phyloP scores from a whole-genome alignment of 495 filamentous ascomycete species.

The Hypoxylon lenormandii region DNA sequence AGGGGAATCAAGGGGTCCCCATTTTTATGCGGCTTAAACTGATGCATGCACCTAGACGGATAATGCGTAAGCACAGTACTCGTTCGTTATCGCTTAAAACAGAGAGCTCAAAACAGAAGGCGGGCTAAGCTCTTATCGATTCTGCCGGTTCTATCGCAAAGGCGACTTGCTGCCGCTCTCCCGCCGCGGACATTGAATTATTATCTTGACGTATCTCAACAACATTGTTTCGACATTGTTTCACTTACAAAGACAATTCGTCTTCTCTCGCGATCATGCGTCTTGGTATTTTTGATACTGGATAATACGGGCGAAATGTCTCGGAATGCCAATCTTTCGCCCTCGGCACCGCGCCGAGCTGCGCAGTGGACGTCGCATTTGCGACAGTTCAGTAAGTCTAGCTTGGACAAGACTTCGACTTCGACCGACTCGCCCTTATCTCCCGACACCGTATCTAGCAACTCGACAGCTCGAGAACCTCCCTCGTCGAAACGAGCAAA shows the following conservation, averaged over 20 bases:
- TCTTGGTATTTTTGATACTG: conserved; percentile 32
- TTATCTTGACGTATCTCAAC: neutral
- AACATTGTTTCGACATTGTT: neutral
- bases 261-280: conserved; percentile 26
- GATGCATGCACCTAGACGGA: too few species aligned
- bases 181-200: neutral
- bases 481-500: conserved; percentile 40
- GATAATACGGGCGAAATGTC: conserved; percentile 52
- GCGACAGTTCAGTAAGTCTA: conserved; percentile 58
- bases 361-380: conserved; percentile 59
- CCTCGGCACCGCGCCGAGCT: conserved; percentile 54
- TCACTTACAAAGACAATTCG: neutral
- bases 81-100: conserved; percentile 9
- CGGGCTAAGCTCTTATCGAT: conserved; percentile 3
- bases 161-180: too few species aligned
- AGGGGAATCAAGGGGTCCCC: too few species aligned
- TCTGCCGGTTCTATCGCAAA: conserved; percentile 2
- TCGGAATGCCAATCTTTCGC: conserved; percentile 55
- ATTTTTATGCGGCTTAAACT: too few species aligned
- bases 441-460: conserved; percentile 49
- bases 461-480: conserved; percentile 55
- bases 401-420: conserved; percentile 49
- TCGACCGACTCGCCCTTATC: conserved; percentile 48
- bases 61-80: too few species aligned
- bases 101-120: conserved; percentile 31